These are phyloP conservation scores for Protomyces macrosporus DNA, from an alignment of 1,139 yeast genomes.

Conservation along the genomic window DNA sequence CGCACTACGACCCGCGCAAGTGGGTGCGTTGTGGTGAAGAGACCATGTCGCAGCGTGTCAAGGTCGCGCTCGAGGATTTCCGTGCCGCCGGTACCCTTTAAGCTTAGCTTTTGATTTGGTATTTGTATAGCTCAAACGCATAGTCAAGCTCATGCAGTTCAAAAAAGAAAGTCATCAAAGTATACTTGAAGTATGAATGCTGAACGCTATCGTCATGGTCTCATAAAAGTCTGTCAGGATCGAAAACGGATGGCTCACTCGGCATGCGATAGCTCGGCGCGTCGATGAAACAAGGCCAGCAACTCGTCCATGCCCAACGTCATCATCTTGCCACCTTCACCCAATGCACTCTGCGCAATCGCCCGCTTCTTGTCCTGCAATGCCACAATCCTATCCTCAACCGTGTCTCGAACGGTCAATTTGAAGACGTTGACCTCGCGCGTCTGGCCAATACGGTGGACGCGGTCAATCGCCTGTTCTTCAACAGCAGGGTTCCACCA, in stretches of 20 bases:
- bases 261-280: not conserved
- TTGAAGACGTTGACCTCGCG: slow-evolving; percentile 51
- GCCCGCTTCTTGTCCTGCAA: slow-evolving; percentile 49
- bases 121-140: not conserved
- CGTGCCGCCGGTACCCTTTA: slow-evolving; percentile 41
- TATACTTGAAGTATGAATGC: too few relatives aligned
- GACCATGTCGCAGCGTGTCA: slow-evolving; percentile 86
- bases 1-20: slow-evolving; percentile 91
- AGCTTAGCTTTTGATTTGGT: not conserved
- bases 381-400: slow-evolving; percentile 49
- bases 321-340: slow-evolving; percentile 31
- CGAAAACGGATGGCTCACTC: too few relatives aligned
- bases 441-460: slow-evolving; percentile 56
- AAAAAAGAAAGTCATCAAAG: too few relatives aligned
- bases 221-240: too few relatives aligned
- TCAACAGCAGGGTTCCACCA: slow-evolving; percentile 58
- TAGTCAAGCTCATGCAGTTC: too few relatives aligned
- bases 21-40: slow-evolving; percentile 99
- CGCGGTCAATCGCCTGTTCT: slow-evolving; percentile 60
- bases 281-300: slow-evolving; percentile 14
- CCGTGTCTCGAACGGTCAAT: slow-evolving; percentile 45
- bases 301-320: slow-evolving; percentile 23
- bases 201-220: too few relatives aligned
- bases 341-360: slow-evolving; percentile 50
- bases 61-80: slow-evolving; percentile 81